phyloP scores from a whole-genome alignment of 1,139 yeast species.

The Arxiozyma slooffiae region DNA sequence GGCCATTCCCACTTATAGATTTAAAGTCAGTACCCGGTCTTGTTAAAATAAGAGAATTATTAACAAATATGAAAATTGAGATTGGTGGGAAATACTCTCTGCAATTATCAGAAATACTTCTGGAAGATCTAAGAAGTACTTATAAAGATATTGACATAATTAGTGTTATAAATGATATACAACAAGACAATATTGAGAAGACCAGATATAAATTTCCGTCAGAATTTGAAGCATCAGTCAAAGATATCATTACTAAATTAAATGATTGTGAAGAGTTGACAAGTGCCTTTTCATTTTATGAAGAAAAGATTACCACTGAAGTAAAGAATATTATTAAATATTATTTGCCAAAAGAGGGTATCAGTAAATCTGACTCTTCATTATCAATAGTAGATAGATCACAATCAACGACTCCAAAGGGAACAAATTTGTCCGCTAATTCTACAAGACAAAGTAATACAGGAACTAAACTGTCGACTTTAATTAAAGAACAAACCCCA shows the following conservation, averaged over 20 bases:
- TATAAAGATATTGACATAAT: conserved; percentile 39
- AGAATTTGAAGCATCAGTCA: conserved; percentile 31
- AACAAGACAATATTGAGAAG: conserved; percentile 21
- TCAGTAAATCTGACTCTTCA: neutral
- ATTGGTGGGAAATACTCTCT: conserved; percentile 63
- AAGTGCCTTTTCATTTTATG: conserved; percentile 56
- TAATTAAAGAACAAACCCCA: conserved; percentile 57
- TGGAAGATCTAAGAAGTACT: conserved; percentile 53
- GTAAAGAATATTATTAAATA: conserved; percentile 62
- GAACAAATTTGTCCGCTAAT: neutral
- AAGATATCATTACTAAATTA: conserved; percentile 44
- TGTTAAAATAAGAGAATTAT: conserved; percentile 41
- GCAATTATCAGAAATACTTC: conserved; percentile 44
- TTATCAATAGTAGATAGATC: conserved; percentile 7
- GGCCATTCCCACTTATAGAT: conserved; percentile 45
- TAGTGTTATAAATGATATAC: conserved; percentile 48
- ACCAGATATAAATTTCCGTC: conserved; percentile 16
- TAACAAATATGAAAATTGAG: conserved; percentile 42
- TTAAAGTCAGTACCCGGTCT: conserved; percentile 52
- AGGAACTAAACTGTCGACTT: conserved; percentile 40
- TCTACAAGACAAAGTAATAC: conserved; percentile 6
- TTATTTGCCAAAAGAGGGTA: conserved; percentile 42
- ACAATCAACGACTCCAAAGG: conserved; percentile 1
- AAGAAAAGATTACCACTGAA: conserved; percentile 57
- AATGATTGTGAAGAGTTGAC: conserved; percentile 55